phyloP scores from a whole-genome alignment of 2,329 filamentous ascomycete genomes.

The Blastomyces silverae region DNA sequence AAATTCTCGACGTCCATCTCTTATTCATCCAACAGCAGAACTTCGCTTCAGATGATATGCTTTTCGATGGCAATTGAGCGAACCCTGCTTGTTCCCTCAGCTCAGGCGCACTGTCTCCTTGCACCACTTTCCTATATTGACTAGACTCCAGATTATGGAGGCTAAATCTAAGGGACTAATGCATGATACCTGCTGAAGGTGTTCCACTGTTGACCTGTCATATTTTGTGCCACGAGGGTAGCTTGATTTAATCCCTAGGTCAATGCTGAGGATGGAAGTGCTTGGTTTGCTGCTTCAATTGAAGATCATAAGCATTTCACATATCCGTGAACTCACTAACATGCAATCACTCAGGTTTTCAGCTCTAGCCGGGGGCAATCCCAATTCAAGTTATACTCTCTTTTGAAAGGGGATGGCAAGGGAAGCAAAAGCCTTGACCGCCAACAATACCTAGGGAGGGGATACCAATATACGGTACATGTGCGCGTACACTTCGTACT shows the following conservation, averaged over 20 bases:
- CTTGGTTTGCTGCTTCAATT: neutral
- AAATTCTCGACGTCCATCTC: neutral
- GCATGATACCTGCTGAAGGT: neutral
- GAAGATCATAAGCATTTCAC: neutral
- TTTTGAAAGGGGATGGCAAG: neutral
- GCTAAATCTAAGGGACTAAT: neutral
- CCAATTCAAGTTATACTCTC: neutral
- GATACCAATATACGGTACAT: neutral
- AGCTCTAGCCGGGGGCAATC: neutral
- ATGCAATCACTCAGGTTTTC: neutral
- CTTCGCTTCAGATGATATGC: neutral
- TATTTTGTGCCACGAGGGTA: neutral
- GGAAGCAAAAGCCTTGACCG: neutral
- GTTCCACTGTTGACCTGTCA: neutral
- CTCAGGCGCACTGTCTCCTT: neutral
- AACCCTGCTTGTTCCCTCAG: neutral
- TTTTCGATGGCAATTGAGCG: neutral
- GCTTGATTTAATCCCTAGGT: neutral
- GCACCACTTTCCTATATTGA: slow-evolving; percentile 11
- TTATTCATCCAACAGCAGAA: neutral
- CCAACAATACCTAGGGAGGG: neutral
- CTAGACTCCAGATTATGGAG: neutral
- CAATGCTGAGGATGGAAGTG: neutral
- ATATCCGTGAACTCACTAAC: neutral
- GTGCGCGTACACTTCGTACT: neutral